Conservation (phyloP, 2,329 filamentous ascomycete genomes). For the Rutstroemia sydowiana region DNA sequence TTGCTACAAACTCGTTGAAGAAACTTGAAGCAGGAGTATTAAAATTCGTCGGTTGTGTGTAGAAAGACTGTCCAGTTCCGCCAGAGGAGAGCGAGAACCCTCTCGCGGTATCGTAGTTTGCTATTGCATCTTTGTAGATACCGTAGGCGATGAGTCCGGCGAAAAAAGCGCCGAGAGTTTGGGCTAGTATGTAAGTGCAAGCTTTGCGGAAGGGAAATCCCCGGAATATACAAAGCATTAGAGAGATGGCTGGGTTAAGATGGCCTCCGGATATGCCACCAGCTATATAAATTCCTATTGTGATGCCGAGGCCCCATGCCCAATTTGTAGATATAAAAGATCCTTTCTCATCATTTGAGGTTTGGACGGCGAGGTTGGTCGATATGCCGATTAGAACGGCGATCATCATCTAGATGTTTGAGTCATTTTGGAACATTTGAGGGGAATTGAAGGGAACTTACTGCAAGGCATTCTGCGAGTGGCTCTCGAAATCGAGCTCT, state of each 20-base stretch:
- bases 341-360: conserved; percentile 24
- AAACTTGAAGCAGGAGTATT: conserved; percentile 33
- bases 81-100: not conserved
- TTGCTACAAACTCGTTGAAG: conserved; percentile 41
- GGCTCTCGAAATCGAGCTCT: conserved; percentile 43
- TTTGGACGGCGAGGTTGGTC: conserved; percentile 37
- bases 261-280: conserved; percentile 41
- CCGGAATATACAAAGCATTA: conserved; percentile 40
- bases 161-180: conserved; percentile 44
- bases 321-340: conserved; percentile 38
- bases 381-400: conserved; percentile 38
- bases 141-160: conserved; percentile 40
- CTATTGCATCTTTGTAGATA: conserved; percentile 14
- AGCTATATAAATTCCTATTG: conserved; percentile 41
- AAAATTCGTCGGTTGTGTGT: conserved; percentile 3
- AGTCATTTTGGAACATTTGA: not conserved
- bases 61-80: conserved; percentile 2
- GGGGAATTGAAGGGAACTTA: not conserved
- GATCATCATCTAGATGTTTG: conserved; percentile 10
- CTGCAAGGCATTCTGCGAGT: conserved; percentile 42
- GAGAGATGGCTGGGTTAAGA: conserved; percentile 37
- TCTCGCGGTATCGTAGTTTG: conserved; percentile 2
- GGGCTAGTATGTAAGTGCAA: conserved; percentile 42
- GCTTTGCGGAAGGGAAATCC: conserved; percentile 46
- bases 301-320: conserved; percentile 48